These are phyloP conservation scores for Setomelanomma holmii DNA, from an alignment of 2,329 filamentous ascomycete species.

Conservation along the genomic window DNA sequence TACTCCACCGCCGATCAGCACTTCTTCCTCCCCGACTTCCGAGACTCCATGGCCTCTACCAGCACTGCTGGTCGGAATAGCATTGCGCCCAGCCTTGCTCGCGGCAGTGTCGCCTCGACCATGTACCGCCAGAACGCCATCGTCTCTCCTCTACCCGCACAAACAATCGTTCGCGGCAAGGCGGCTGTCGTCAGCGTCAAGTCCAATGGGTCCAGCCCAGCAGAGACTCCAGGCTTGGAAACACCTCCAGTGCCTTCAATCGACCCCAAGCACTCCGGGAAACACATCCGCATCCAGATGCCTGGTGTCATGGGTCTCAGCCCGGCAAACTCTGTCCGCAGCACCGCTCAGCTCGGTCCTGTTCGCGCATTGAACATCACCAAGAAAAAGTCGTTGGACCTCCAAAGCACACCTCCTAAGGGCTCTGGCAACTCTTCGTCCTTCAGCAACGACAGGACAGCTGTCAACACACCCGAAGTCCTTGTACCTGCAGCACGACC, in stretches of 20 bases:
- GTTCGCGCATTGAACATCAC: slow-evolving; percentile 56
- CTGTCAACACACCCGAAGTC: slow-evolving; percentile 33
- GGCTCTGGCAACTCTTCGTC: slow-evolving; percentile 29
- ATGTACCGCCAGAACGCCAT: slow-evolving; percentile 93
- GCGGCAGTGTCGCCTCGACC: slow-evolving; percentile 79
- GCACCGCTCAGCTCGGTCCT: slow-evolving; percentile 50
- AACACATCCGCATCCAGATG: slow-evolving; percentile 51
- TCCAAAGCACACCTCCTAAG: slow-evolving; percentile 30
- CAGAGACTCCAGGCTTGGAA: slow-evolving; percentile 54
- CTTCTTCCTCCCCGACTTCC: slow-evolving; percentile 92
- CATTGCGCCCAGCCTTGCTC: slow-evolving; percentile 57
- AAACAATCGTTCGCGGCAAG: slow-evolving; percentile 85
- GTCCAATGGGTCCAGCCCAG: slow-evolving; percentile 64
- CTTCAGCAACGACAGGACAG: slow-evolving; percentile 27
- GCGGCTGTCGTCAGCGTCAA: slow-evolving; percentile 94
- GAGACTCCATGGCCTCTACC: slow-evolving; percentile 88
- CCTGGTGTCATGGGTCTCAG: slow-evolving; percentile 49
- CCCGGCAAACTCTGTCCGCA: slow-evolving; percentile 46
- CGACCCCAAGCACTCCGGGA: slow-evolving; percentile 60
- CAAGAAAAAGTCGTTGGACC: slow-evolving; percentile 44
- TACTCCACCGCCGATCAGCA: slow-evolving; percentile 74
- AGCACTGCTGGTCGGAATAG: slow-evolving; percentile 64
- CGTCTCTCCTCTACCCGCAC: slow-evolving; percentile 77
- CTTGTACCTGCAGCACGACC: slow-evolving; percentile 34
- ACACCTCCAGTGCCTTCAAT: slow-evolving; percentile 78